A percentile compares a stretch with the other conserved stretches of the same genome.
phyloP scores from a whole-genome alignment of 768 basidiomycete genomes.

The Amanita pallidorosea region DNA sequence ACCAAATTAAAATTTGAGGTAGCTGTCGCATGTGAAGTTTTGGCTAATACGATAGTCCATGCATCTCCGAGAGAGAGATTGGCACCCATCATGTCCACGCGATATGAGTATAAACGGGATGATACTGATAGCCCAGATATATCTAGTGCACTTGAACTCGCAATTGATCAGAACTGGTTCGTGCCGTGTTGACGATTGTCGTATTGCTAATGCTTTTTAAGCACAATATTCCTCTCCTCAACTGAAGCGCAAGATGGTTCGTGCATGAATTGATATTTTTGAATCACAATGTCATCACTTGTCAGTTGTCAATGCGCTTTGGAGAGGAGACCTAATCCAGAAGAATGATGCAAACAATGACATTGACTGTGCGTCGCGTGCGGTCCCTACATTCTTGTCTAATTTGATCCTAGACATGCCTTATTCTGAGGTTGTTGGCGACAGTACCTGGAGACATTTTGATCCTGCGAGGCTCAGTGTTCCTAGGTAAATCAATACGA shows the following conservation, averaged over 20 bases:
- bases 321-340: conserved; percentile 79
- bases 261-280: conserved; percentile 6
- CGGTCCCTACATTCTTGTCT: not conserved
- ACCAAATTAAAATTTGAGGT: not conserved
- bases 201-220: conserved; percentile 14
- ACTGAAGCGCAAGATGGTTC: conserved; percentile 75
- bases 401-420: conserved; percentile 43
- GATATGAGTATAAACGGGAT: conserved; percentile 58
- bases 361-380: conserved; percentile 53
- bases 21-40: conserved; percentile 78
- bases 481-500: conserved; percentile 38
- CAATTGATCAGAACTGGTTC: conserved; percentile 89
- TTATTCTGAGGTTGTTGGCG: conserved; percentile 43
- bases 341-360: conserved; percentile 62
- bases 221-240: conserved; percentile 78
- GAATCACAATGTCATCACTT: not conserved
- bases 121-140: conserved; percentile 73
- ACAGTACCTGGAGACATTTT: conserved; percentile 58
- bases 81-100: conserved; percentile 62
- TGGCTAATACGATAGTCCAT: conserved; percentile 76
- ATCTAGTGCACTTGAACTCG: conserved; percentile 73
- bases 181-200: not conserved
- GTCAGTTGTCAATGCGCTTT: conserved; percentile 69
- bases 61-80: conserved; percentile 51
- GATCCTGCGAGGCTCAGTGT: conserved; percentile 73